Evolutionary conservation across 2,329 filamentous ascomycete genomes (phyloP).

Genomic region (Pseudocercospora pini-densiflorae): DNA sequence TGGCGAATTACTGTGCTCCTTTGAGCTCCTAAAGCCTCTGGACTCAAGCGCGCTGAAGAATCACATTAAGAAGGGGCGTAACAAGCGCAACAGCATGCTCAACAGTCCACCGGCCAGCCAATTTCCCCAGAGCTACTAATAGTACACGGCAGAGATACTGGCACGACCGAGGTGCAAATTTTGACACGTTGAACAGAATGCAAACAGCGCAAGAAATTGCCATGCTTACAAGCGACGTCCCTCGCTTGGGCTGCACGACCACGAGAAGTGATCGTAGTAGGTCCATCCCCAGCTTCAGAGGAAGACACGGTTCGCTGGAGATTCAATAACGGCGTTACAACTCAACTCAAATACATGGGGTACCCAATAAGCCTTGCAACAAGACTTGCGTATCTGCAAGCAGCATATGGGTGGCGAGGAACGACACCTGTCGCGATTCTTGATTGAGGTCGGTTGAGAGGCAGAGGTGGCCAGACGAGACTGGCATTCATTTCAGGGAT

Average conservation of each 20-base stretch:
- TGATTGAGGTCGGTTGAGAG: background rate
- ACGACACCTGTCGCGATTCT: background rate
- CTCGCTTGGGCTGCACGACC: background rate
- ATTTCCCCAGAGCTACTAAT: conserved; percentile 57
- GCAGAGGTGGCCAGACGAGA: background rate
- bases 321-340: background rate
- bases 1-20: conserved; percentile 89
- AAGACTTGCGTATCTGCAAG: background rate
- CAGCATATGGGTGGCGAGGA: background rate
- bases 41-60: conserved; percentile 96
- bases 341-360: background rate
- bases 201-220: conserved; percentile 1
- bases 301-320: background rate
- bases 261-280: background rate
- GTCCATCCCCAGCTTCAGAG: background rate
- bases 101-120: conserved; percentile 75
- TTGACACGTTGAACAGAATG: background rate
- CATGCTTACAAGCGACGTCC: background rate
- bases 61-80: conserved; percentile 97
- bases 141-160: background rate
- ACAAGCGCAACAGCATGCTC: conserved; percentile 91
- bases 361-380: background rate
- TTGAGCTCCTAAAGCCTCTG: conserved; percentile 93
- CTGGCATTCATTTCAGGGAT: background rate
- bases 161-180: background rate